Conservation (phyloP, 2,329 filamentous ascomycete species). For the Ceratocystis papillata region DNA sequence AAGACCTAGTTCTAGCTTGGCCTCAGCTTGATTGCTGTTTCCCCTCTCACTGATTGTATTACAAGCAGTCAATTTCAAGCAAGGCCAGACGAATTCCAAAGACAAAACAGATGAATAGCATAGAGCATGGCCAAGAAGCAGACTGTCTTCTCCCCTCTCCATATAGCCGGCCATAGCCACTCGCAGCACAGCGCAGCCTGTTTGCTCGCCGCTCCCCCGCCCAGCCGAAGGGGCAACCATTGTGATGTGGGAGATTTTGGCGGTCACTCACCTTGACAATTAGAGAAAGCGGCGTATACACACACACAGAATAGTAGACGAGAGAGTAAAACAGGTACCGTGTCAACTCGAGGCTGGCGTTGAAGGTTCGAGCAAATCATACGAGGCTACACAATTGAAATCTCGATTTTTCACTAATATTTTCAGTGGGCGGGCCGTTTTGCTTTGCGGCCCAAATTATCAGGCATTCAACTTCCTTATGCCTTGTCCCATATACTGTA, state of each 20-base stretch:
- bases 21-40: not conserved
- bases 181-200: not conserved
- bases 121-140: not conserved
- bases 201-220: not conserved
- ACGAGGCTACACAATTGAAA: not conserved
- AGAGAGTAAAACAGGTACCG: not conserved
- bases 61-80: not conserved
- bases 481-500: too few relatives aligned
- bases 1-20: too few relatives aligned
- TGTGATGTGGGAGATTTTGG: not conserved
- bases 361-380: not conserved
- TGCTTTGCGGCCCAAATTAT: conserved; percentile 6
- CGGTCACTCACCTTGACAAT: conserved; percentile 5
- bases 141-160: not conserved
- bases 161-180: not conserved
- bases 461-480: not conserved
- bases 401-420: not conserved
- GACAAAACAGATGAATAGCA: not conserved
- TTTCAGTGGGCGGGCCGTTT: conserved; percentile 1
- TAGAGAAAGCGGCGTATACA: not conserved
- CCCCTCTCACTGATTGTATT: not conserved
- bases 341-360: not conserved
- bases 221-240: not conserved
- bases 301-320: not conserved
- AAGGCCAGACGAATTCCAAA: not conserved